These are phyloP conservation scores for Ustilago bromivora DNA, from an alignment of 1,284 basidiomycete species.

Conservation along the genomic window DNA sequence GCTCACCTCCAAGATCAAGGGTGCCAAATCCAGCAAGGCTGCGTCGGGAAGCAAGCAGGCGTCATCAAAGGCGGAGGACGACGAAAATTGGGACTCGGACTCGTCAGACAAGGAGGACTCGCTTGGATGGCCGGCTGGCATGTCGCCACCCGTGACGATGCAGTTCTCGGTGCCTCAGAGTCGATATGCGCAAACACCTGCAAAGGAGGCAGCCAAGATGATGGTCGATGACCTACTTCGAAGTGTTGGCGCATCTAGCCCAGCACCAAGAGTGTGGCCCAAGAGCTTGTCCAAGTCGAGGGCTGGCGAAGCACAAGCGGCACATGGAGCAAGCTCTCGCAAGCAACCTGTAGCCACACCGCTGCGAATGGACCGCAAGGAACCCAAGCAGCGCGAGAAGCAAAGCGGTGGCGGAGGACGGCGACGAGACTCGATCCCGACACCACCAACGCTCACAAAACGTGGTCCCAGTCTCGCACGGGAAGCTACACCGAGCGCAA, in stretches of 20 bases:
- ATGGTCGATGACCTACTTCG: conserved; percentile 67
- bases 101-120: conserved; percentile 72
- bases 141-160: conserved; percentile 88
- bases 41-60: conserved; percentile 59
- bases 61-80: conserved; percentile 28
- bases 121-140: conserved; percentile 73
- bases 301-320: conserved; percentile 1
- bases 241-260: conserved; percentile 56
- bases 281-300: conserved; percentile 34
- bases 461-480: conserved; percentile 31
- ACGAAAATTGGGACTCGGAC: conserved; percentile 58
- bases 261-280: conserved; percentile 42
- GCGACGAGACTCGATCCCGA: conserved; percentile 63
- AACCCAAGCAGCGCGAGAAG: conserved; percentile 35
- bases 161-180: conserved; percentile 81
- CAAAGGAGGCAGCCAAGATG: conserved; percentile 65
- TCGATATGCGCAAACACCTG: conserved; percentile 75
- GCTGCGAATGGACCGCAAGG: conserved; percentile 44
- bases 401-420: conserved; percentile 19
- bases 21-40: conserved; percentile 10
- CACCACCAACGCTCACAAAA: conserved; percentile 64
- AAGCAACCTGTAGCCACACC: conserved; percentile 59
- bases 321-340: conserved; percentile 18
- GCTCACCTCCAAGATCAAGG: conserved; percentile 61
- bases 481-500: conserved; percentile 29